phyloP scores from a whole-genome alignment of 768 basidiomycete genomes.

The Dioszegia crocea region DNA sequence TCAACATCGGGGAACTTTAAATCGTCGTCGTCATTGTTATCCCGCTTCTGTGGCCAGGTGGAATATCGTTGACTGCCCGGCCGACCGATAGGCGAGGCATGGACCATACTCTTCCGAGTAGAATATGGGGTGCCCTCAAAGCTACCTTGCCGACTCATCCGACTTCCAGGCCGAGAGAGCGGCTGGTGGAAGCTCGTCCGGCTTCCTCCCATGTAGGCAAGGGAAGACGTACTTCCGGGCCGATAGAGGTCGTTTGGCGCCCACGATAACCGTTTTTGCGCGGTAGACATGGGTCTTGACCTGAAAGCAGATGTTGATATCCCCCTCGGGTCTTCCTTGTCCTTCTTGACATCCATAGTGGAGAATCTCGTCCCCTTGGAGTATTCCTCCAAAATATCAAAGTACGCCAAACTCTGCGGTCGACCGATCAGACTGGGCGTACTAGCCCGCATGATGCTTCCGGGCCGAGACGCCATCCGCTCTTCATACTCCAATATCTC shows the following conservation, averaged over 20 bases:
- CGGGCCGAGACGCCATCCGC: background rate
- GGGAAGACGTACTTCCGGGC: conserved; percentile 1
- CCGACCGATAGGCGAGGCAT: conserved; percentile 1
- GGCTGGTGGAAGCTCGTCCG: background rate
- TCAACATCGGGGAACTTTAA: conserved; percentile 15
- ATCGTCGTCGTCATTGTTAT: conserved; percentile 26
- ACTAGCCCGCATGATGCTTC: conserved; percentile 7
- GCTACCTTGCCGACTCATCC: conserved; percentile 9
- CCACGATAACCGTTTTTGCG: conserved; percentile 32
- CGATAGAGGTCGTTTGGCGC: conserved; percentile 19
- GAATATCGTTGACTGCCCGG: conserved; percentile 5
- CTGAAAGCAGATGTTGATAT: background rate
- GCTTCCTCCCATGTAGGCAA: background rate
- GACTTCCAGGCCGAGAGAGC: conserved; percentile 1
- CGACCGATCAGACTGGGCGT: conserved; percentile 27
- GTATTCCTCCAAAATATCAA: conserved; percentile 45
- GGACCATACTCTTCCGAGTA: conserved; percentile 6
- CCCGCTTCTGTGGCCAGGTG: conserved; percentile 1
- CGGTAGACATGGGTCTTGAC: background rate
- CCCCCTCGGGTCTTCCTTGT: background rate
- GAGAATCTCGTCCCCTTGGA: conserved; percentile 15
- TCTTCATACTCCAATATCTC: conserved; percentile 14
- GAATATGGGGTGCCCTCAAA: background rate
- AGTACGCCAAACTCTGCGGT: conserved; percentile 34
- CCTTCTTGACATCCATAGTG: background rate